Conservation (phyloP, 768 basidiomycete species). For the Suillus paluster region DNA sequence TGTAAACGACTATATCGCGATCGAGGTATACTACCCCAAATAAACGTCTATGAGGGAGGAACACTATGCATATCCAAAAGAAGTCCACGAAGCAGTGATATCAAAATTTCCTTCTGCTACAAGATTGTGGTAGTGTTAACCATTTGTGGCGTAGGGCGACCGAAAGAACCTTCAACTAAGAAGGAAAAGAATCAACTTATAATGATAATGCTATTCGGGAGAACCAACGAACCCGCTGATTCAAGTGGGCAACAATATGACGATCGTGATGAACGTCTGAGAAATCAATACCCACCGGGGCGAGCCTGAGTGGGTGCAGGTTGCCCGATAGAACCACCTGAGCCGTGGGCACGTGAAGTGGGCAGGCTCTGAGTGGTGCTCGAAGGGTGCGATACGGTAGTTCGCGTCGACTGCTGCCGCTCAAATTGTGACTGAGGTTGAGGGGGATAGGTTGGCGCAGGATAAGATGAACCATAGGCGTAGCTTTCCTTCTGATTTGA, state of each 20-base stretch:
- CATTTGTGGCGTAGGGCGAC: slow-evolving; percentile 45
- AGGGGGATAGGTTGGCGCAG: slow-evolving; percentile 38
- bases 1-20: background rate
- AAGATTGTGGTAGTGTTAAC: slow-evolving; percentile 25
- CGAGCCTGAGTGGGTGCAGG: slow-evolving; percentile 47
- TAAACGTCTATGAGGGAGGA: background rate
- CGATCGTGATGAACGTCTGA: background rate
- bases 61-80: background rate
- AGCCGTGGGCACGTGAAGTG: no score
- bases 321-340: slow-evolving; percentile 34
- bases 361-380: slow-evolving; percentile 44
- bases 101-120: slow-evolving; percentile 6
- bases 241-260: slow-evolving; percentile 4
- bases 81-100: slow-evolving; percentile 3
- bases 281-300: slow-evolving; percentile 48
- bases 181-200: slow-evolving; percentile 7
- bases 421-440: slow-evolving; percentile 23
- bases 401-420: slow-evolving; percentile 24
- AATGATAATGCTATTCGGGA: background rate
- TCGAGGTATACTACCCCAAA: slow-evolving; percentile 4
- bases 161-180: slow-evolving; percentile 48
- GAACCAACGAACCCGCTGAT: slow-evolving; percentile 5
- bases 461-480: slow-evolving; percentile 35
- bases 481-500: slow-evolving; percentile 57
- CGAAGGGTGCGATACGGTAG: slow-evolving; percentile 24